These are phyloP conservation scores for Starmera quercuum DNA, from an alignment of 805 yeast genomes.

Conservation along the genomic window DNA sequence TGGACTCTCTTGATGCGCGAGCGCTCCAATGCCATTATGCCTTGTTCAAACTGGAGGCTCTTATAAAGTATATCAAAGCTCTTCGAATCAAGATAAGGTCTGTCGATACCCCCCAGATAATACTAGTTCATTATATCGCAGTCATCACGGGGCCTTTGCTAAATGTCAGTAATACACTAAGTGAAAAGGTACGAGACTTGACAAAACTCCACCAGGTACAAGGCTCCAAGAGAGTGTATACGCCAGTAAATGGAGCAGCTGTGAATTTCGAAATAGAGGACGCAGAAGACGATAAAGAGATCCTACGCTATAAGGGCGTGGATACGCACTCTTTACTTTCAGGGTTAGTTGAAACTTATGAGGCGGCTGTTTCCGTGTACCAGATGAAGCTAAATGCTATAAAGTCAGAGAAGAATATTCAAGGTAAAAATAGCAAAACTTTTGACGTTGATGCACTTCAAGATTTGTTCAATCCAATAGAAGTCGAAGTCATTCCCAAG, in stretches of 20 bases:
- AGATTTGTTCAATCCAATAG: constrained; percentile 25
- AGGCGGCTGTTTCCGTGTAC: constrained; percentile 22
- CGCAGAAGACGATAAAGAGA: constrained; percentile 15
- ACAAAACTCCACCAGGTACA: background rate
- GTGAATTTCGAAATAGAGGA: constrained; percentile 18
- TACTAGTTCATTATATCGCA: constrained; percentile 8
- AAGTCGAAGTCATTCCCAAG: constrained; percentile 26
- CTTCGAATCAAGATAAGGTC: constrained; percentile 8
- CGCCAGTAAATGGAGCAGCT: constrained; percentile 9
- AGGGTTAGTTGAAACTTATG: constrained; percentile 11
- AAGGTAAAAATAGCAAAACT: constrained; percentile 18
- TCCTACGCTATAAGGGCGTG: constrained; percentile 2
- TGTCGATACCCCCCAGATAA: constrained; percentile 2
- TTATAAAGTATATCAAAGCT: constrained; percentile 26
- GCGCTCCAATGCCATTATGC: constrained; percentile 54
- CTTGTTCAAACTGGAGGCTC: constrained; percentile 34
- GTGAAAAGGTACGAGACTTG: background rate
- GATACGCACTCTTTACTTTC: constrained; percentile 6
- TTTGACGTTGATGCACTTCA: constrained; percentile 21
- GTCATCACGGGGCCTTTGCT: constrained; percentile 10
- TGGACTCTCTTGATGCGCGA: constrained; percentile 47
- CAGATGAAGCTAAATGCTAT: constrained; percentile 22
- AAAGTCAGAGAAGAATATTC: constrained; percentile 22
- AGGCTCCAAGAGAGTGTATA: background rate
- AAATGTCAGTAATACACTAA: constrained; percentile 5